phyloP scores from a whole-genome alignment of 257 asterid genomes.

The Leonotis leonurus region DNA sequence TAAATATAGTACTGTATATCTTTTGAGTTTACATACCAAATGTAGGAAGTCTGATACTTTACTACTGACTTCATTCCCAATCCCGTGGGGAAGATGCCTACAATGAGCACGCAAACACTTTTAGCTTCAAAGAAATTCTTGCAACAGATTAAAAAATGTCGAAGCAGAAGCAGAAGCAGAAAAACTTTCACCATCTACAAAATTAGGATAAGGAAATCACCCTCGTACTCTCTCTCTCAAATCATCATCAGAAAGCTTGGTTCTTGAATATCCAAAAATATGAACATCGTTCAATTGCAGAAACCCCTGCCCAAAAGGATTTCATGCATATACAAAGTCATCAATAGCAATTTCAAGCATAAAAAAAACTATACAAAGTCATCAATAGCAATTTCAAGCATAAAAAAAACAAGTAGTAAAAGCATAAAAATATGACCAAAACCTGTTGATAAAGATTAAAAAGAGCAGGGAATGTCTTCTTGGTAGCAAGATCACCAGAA shows the following conservation, averaged over 20 bases:
- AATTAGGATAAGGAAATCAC: slow-evolving; percentile 26
- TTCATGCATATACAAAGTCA: no score
- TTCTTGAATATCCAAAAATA: slow-evolving; percentile 95
- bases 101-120: background rate
- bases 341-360: no score
- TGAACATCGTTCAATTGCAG: slow-evolving; percentile 71
- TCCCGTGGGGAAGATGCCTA: slow-evolving; percentile 65
- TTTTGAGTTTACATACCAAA: slow-evolving; percentile 45
- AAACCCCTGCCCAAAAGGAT: no score
- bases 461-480: slow-evolving; percentile 97
- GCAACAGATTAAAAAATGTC: no score
- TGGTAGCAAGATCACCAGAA: slow-evolving; percentile 99
- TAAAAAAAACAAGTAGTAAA: no score
- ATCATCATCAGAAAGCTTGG: slow-evolving; percentile 71
- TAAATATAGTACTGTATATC: no score
- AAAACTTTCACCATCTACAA: no score
- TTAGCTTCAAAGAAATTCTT: background rate
- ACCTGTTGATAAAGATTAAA: slow-evolving; percentile 93
- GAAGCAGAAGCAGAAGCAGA: no score
- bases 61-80: slow-evolving; percentile 35
- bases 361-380: no score
- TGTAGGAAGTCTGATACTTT: slow-evolving; percentile 55
- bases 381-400: no score
- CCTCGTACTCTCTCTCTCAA: slow-evolving; percentile 72
- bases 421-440: background rate